phyloP scores from a whole-genome alignment of 306 rosid genomes.

The Vicia villosa region DNA sequence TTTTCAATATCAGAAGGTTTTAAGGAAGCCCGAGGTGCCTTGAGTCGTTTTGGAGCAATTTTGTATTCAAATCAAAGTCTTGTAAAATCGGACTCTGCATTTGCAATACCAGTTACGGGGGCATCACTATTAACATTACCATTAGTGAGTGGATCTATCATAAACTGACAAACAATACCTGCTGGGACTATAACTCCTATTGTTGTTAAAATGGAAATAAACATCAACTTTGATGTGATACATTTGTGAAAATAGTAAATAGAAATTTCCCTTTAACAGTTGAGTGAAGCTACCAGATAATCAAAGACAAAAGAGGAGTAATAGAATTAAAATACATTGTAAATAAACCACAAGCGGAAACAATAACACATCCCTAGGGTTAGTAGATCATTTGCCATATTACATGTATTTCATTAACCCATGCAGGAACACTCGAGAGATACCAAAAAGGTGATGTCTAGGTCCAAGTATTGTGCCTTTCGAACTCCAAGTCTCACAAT shows the following conservation, averaged over 20 bases:
- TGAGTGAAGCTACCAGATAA: slow-evolving; percentile 17
- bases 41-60: too few species aligned
- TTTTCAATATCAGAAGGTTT: too few species aligned
- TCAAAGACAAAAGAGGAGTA: not conserved
- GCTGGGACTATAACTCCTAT: too few species aligned
- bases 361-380: slow-evolving; percentile 11
- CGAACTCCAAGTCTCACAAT: slow-evolving; percentile 21
- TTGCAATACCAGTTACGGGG: too few species aligned
- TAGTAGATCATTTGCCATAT: slow-evolving; percentile 22
- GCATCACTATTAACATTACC: too few species aligned
- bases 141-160: too few species aligned
- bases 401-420: slow-evolving; percentile 29
- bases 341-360: not conserved
- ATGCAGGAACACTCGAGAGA: slow-evolving; percentile 11
- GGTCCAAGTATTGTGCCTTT: slow-evolving; percentile 3
- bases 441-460: not conserved
- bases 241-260: not conserved
- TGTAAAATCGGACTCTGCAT: too few species aligned
- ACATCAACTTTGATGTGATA: not conserved
- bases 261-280: not conserved
- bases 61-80: too few species aligned
- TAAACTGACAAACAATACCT: too few species aligned
- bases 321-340: slow-evolving; percentile 3
- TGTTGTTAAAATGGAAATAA: not conserved
- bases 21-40: too few species aligned